A percentile compares a stretch with the other conserved stretches of the same genome.
These are phyloP conservation scores for Zygnema circumcarinatum DNA, from an alignment of 139 green algal genomes.

Conservation along the genomic window DNA sequence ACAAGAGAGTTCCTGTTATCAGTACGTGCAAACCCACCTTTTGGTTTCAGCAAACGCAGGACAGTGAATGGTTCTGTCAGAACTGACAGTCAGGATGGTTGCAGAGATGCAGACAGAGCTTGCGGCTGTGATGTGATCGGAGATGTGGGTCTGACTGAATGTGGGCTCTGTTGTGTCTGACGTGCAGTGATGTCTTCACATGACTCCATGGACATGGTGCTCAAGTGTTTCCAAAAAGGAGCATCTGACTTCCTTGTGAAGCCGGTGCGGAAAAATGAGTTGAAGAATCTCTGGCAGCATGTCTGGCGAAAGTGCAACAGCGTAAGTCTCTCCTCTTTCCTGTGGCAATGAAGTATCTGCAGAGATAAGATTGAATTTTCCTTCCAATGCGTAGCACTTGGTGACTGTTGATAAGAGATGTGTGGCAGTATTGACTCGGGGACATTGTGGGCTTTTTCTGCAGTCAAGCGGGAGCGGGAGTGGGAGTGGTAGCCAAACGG, in stretches of 20 bases:
- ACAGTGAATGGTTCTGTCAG: too few species aligned
- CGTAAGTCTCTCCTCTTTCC: slow-evolving; percentile 17
- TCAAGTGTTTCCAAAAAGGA: slow-evolving; percentile 74
- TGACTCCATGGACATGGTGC: slow-evolving; percentile 57
- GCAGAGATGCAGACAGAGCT: too few species aligned
- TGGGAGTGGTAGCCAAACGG: slow-evolving; percentile 53
- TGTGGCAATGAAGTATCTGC: too few species aligned
- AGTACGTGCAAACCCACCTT: slow-evolving; percentile 46
- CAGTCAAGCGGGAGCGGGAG: slow-evolving; percentile 58
- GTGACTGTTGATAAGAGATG: background rate
- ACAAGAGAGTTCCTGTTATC: slow-evolving; percentile 54
- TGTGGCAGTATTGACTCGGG: too few species aligned
- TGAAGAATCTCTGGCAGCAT: slow-evolving; percentile 84
- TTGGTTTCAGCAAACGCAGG: too few species aligned
- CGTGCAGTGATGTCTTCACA: slow-evolving; percentile 62
- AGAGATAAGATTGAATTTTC: too few species aligned
- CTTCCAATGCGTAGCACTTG: background rate
- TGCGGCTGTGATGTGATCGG: too few species aligned
- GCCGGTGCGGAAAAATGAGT: slow-evolving; percentile 82
- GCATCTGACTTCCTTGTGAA: slow-evolving; percentile 88
- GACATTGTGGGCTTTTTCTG: too few species aligned
- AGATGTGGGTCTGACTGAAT: too few species aligned
- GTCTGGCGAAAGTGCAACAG: slow-evolving; percentile 71
- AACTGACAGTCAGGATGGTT: too few species aligned
- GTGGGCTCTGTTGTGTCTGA: too few species aligned